These are phyloP conservation scores for Mallotus nudiflorus DNA, from an alignment of 345 rosid species.

Conservation along the genomic window DNA sequence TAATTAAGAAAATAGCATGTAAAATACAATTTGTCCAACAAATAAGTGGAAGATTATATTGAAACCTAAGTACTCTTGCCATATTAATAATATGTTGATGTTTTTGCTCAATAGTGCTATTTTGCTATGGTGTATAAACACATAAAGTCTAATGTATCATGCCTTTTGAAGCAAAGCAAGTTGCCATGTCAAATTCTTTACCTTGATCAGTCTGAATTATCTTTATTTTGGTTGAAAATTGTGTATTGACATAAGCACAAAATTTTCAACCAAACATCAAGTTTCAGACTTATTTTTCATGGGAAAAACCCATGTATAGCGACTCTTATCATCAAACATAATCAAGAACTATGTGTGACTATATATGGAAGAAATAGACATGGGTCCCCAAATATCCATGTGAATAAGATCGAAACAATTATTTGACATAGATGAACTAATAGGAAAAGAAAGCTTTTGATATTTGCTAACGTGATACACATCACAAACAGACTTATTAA, in stretches of 20 bases:
- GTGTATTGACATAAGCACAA: not conserved
- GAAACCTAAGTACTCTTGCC: not conserved
- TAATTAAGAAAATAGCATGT: not conserved
- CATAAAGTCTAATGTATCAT: not conserved
- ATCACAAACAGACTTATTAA: not conserved
- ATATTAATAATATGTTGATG: not conserved
- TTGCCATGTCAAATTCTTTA: not conserved
- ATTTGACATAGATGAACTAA: not conserved
- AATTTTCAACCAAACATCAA: not conserved
- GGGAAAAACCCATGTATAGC: not conserved
- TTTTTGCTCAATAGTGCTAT: not conserved
- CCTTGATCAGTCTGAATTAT: not conserved
- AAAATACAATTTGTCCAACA: not conserved
- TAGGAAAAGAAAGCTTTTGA: not conserved
- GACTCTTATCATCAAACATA: not conserved
- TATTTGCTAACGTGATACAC: not conserved
- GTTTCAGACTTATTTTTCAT: not conserved
- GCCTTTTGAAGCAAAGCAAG: not conserved
- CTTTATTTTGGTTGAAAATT: not conserved
- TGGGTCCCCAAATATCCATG: not conserved
- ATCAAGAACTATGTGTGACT: not conserved
- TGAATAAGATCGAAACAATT: not conserved
- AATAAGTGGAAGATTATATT: not conserved
- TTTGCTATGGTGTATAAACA: not conserved
- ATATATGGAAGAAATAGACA: too few species aligned